phyloP scores from a whole-genome alignment of 2,329 filamentous ascomycete species.

The Fusarium staphyleae region DNA sequence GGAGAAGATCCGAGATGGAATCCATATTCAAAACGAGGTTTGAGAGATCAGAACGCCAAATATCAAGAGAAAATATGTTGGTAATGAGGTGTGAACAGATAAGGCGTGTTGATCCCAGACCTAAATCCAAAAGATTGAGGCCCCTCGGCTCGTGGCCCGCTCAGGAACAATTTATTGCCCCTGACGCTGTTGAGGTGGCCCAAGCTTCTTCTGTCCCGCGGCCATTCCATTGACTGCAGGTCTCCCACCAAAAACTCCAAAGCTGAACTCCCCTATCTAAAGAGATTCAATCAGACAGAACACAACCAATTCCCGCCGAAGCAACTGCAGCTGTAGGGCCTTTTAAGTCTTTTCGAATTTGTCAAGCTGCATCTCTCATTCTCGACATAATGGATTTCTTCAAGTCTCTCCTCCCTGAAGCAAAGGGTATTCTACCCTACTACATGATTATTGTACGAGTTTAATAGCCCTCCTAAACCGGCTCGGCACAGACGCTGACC shows the following conservation, averaged over 20 bases:
- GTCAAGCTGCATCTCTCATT: background rate
- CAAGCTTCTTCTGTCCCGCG: constrained; percentile 36
- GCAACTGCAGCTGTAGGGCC: constrained; percentile 18
- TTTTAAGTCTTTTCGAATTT: background rate
- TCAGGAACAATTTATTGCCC: constrained; percentile 25
- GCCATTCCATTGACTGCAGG: constrained; percentile 15
- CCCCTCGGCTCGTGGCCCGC: constrained; percentile 34
- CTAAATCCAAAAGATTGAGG: constrained; percentile 15
- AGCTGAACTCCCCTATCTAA: constrained; percentile 2
- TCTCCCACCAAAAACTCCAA: constrained; percentile 28
- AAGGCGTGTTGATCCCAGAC: constrained; percentile 2
- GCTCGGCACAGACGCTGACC: constrained; percentile 23
- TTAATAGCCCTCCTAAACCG: background rate
- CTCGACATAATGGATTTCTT: constrained; percentile 53
- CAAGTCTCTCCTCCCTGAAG: constrained; percentile 54
- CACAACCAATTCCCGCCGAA: background rate
- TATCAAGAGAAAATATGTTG: background rate
- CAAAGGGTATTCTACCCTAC: constrained; percentile 64
- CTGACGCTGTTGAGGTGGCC: constrained; percentile 43
- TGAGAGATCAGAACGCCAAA: background rate
- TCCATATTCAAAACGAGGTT: constrained; percentile 38
- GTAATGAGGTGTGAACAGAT: background rate
- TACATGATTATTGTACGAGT: constrained; percentile 63
- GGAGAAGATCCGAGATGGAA: constrained; percentile 37
- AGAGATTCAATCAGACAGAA: background rate